Base-by-base conservation (phyloP, 1,139 yeast genomes). In the Yamadazyma kanchanaburiensis region DNA sequence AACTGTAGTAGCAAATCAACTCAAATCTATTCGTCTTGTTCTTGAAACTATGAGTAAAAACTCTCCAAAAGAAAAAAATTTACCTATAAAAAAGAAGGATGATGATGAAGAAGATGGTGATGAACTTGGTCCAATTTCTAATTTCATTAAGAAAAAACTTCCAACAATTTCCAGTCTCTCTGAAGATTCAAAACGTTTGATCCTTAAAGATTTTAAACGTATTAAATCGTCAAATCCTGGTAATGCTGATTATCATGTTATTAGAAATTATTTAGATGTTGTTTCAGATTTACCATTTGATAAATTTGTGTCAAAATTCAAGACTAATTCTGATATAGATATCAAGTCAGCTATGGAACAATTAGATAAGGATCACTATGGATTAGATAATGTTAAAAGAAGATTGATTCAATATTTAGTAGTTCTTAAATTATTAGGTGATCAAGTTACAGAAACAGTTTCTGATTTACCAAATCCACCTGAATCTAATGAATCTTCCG, bases 351-450 rank as follows among this genome's bases (percentile, higher is more conserved):
- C 95, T 0, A 69, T 70, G 35, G 53, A 58, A 12, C 77, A 79
- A 38, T 62, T 89, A 24, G 87, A 88, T 50, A 69, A 67, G 20
- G 96, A 87, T 44, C 96, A 89, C 57, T 85, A 77, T 51, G 96
- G 96, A 0, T 66, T 89, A 50, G 77, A 78, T 35, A 77, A 80
- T 39, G 95, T 87, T 29, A 89, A 89, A 54, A 81, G 75, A 45
- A 69, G 96, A 32, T 70, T 89, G 33, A 58, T 88, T 27, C 95
- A 89, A 51, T 87, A 86, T 49, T 61, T 86, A 30, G 88, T 91
- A 7, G 89, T 87, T 9, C 60, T 85, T 45, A 81, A 84, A 41
- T 64, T 86, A 24, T 74, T 80, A 32, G 70, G 68, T 6, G 51
- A 58, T 17, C 64, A 62, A 37, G 69, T 69, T 2, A 65, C 62